phyloP scores from a whole-genome alignment of 2,329 filamentous ascomycete genomes.

The Exophiala sideris region DNA sequence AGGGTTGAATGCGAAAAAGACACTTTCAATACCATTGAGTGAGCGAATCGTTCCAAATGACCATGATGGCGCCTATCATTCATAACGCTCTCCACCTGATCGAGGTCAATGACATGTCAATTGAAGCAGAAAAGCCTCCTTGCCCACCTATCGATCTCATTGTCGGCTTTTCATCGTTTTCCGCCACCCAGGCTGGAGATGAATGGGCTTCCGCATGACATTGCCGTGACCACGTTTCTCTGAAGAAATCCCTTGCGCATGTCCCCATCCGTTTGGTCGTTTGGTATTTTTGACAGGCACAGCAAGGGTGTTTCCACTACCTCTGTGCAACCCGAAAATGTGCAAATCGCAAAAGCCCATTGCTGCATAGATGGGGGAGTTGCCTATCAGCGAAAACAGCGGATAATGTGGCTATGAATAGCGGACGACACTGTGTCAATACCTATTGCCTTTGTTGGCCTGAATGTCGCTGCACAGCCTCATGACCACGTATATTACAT shows the following conservation, averaged over 20 bases:
- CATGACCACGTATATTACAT: no score
- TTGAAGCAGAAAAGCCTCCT: no score
- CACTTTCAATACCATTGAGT: slow-evolving; percentile 1
- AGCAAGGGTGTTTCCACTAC: no score
- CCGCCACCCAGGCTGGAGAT: not conserved
- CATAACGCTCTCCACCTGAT: no score
- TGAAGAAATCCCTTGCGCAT: not conserved
- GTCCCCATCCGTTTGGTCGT: not conserved
- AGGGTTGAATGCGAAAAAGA: slow-evolving; percentile 4
- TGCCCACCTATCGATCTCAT: not conserved
- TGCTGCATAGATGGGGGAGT: no score
- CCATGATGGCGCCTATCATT: no score
- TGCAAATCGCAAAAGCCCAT: not conserved
- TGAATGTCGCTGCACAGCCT: no score
- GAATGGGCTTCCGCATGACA: not conserved
- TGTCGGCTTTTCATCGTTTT: not conserved
- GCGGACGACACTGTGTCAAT: no score
- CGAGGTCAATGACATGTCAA: no score
- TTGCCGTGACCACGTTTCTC: not conserved
- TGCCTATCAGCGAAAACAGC: no score
- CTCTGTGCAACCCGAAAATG: not conserved
- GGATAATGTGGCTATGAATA: no score
- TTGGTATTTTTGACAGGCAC: not conserved
- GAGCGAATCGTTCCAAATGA: not conserved
- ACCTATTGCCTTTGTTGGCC: no score